Evolutionary conservation across 257 asterid species (phyloP).

Genomic region (Paulownia fortunei): DNA sequence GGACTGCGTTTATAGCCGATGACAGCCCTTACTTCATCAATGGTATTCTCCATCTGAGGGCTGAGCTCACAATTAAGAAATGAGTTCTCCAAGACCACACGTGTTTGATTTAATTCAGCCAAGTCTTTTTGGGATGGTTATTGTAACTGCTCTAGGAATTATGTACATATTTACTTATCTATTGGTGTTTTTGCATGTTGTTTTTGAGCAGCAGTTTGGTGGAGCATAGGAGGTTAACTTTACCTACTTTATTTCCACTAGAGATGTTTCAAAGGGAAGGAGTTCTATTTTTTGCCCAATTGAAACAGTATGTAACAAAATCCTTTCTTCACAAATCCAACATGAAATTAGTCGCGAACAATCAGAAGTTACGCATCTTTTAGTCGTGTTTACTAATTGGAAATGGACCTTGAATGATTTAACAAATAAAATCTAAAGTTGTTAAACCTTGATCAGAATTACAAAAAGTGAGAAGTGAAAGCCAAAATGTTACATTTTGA

Average conservation of each 20-base stretch:
- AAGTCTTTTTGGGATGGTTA: conserved; percentile 9
- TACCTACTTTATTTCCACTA: not conserved
- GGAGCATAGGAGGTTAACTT: not conserved
- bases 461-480: too few species aligned
- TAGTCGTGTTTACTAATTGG: too few species aligned
- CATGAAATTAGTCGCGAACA: not conserved
- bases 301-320: not conserved
- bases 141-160: conserved; percentile 4
- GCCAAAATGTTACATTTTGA: too few species aligned
- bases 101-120: not conserved
- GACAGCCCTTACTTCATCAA: conserved; percentile 72
- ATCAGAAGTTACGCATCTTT: too few species aligned
- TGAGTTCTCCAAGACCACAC: conserved; percentile 22
- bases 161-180: conserved; percentile 26
- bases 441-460: too few species aligned
- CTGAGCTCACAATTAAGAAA: conserved; percentile 63
- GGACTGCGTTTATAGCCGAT: conserved; percentile 68
- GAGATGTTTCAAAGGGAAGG: not conserved
- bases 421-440: too few species aligned
- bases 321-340: not conserved
- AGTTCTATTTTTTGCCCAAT: not conserved
- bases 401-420: too few species aligned
- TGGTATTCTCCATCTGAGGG: conserved; percentile 79
- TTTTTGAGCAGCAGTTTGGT: not conserved
- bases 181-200: not conserved